Evolutionary conservation across 148 eudicot genomes (phyloP), one percentile per base, ranked within the genome.

Genomic region (Cornus suecica): DNA sequence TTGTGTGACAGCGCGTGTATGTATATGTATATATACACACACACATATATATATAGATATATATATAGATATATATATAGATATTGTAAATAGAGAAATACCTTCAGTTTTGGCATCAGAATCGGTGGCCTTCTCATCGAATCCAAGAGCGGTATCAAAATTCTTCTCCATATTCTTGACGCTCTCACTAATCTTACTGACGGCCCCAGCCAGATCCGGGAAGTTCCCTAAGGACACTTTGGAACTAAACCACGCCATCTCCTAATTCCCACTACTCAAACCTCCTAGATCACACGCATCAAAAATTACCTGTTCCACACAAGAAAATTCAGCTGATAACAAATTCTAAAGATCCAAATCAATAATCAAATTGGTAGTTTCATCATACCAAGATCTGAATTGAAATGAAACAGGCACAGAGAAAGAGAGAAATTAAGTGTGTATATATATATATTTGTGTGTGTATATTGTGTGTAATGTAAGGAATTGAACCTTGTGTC

Each of bases 91-190:
- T 3, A 20, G 25, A 60, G 63, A 23, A 77, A 65, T 32, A 90
- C 97, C 90, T 86, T 91, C 90, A 81, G 23, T 76, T 52, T 72
- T 68, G 68, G 75, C n/a, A n/a, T n/a, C 61, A 25, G 87, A 79
- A 20, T 86, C 83, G 22, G 88, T 48, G 22, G 88, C 37, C 74
- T 83, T 82, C 58, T 90, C 94, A 76, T 92, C 97, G 20, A 88
- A 87, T 31, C 97, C 97, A 67, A 94, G 97, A 71, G 98, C 98
- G n/a, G 37, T 87, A 78, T 94, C 98, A 31, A 94, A 94, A 83
- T 94, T 94, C 86, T 92, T 87, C 84, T 90, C 98, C 22, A 94
- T 94, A 71, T 88, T 91, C 82, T 94, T 94, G 24, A 90, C 97
- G 76, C 98, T 91, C 86, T 94, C 98, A 42, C 92, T 91, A 72